phyloP scores from a whole-genome alignment of 1,139 yeast species.

The Yarrowia galli region DNA sequence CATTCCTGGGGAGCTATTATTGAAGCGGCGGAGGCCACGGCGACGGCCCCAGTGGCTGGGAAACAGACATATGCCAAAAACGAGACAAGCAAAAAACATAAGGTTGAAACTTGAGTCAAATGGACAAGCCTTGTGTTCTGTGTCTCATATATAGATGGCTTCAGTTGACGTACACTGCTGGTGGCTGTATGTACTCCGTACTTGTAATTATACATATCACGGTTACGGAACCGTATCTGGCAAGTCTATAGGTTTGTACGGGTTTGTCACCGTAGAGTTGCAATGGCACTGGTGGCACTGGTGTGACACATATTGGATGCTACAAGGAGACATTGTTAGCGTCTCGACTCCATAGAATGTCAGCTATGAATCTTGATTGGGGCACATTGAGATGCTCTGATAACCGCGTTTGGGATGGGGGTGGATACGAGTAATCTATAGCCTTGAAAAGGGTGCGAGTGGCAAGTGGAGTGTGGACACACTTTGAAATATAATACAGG shows the following conservation, averaged over 20 bases:
- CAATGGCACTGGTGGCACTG: background rate
- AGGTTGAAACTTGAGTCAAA: constrained; percentile 7
- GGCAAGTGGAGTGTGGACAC: too few relatives aligned
- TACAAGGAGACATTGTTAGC: background rate
- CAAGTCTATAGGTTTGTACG: background rate
- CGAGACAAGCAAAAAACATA: background rate
- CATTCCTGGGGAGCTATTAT: constrained; percentile 22
- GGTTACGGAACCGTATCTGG: background rate
- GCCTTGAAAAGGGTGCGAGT: too few relatives aligned
- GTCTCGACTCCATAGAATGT: background rate
- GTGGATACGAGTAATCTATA: background rate
- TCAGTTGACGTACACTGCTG: background rate
- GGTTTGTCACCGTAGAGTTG: background rate
- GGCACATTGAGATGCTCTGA: background rate
- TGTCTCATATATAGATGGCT: constrained; percentile 4
- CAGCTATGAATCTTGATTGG: background rate
- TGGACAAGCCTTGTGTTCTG: background rate
- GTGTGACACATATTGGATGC: too few relatives aligned
- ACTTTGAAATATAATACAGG: too few relatives aligned
- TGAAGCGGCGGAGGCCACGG: background rate
- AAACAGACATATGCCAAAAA: constrained; percentile 8
- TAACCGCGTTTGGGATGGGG: background rate
- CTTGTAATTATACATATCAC: background rate
- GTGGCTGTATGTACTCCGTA: too few relatives aligned
- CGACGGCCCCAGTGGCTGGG: background rate